phyloP scores from a whole-genome alignment of 2,329 filamentous ascomycete species.

The Sclerotinia spermophila region DNA sequence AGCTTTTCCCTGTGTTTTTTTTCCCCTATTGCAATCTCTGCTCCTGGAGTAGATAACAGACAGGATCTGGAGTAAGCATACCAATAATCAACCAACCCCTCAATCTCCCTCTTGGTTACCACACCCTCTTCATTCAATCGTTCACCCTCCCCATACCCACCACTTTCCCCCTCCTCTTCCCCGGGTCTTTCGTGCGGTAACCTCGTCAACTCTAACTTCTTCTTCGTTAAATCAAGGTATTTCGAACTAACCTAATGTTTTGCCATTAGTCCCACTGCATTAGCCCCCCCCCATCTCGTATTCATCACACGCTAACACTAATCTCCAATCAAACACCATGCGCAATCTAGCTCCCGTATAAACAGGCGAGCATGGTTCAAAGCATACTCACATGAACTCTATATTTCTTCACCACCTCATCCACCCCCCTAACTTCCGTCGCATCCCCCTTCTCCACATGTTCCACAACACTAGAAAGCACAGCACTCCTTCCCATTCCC shows the following conservation, averaged over 20 bases:
- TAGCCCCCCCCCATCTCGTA: neutral
- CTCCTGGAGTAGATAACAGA: neutral
- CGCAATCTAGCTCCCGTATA: neutral
- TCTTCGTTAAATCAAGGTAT: constrained; percentile 63
- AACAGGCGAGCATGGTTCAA: neutral
- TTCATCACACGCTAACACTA: neutral
- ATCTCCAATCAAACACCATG: neutral
- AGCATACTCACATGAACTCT: constrained; percentile 50
- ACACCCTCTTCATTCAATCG: constrained; percentile 47
- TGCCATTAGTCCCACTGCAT: neutral
- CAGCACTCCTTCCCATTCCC: neutral
- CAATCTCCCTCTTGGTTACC: constrained; percentile 55
- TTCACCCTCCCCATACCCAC: neutral
- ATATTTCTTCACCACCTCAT: constrained; percentile 46
- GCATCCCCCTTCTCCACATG: neutral
- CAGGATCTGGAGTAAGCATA: constrained; percentile 36
- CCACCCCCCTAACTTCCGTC: neutral
- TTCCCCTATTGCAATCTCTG: neutral
- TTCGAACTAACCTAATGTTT: constrained; percentile 56
- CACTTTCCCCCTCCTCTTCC: neutral
- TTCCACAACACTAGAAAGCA: constrained; percentile 14
- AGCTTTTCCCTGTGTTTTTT: neutral
- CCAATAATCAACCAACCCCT: constrained; percentile 65
- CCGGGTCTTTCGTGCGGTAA: constrained; percentile 52
- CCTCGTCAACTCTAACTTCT: constrained; percentile 64